These are phyloP conservation scores for Globomyces pollinis-pini DNA, from an alignment of 192 early-diverging fungal species.

Conservation along the genomic window DNA sequence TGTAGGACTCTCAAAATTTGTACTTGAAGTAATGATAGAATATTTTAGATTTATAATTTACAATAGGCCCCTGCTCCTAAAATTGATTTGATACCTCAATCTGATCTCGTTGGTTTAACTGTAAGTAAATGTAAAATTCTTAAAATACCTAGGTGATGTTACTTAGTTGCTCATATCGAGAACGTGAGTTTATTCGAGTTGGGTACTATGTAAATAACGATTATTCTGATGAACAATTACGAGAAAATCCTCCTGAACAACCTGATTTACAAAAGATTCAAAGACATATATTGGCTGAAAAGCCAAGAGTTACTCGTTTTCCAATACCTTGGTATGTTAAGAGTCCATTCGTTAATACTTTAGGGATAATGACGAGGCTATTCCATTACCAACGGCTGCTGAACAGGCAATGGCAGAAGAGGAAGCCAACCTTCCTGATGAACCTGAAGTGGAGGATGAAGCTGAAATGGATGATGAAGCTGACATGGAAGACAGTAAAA, in stretches of 20 bases:
- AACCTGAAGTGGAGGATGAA: background rate
- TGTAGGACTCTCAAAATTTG: conserved; percentile 87
- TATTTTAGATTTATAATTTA: too few species aligned
- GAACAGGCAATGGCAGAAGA: too few species aligned
- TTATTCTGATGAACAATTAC: conserved; percentile 74
- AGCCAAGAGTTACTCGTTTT: conserved; percentile 82
- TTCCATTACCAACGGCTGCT: too few species aligned
- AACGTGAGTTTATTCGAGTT: conserved; percentile 90
- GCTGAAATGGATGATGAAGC: too few species aligned
- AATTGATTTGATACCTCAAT: conserved; percentile 62
- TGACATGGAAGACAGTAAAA: conserved; percentile 3
- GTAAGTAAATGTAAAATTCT: background rate
- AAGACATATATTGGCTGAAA: conserved; percentile 84
- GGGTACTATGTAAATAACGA: conserved; percentile 99
- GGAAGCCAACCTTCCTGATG: too few species aligned
- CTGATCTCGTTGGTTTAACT: conserved; percentile 81
- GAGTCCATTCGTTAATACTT: too few species aligned
- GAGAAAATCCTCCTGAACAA: conserved; percentile 63
- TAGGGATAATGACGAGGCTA: conserved; percentile 25
- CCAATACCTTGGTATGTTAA: conserved; percentile 62
- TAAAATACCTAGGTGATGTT: conserved; percentile 66
- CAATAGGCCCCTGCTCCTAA: conserved; percentile 48
- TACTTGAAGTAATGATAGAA: conserved; percentile 69
- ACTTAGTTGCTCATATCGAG: conserved; percentile 81
- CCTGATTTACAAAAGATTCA: conserved; percentile 68